Conservation (phyloP, 2,329 filamentous ascomycete genomes). For the Colletotrichum spinosum region DNA sequence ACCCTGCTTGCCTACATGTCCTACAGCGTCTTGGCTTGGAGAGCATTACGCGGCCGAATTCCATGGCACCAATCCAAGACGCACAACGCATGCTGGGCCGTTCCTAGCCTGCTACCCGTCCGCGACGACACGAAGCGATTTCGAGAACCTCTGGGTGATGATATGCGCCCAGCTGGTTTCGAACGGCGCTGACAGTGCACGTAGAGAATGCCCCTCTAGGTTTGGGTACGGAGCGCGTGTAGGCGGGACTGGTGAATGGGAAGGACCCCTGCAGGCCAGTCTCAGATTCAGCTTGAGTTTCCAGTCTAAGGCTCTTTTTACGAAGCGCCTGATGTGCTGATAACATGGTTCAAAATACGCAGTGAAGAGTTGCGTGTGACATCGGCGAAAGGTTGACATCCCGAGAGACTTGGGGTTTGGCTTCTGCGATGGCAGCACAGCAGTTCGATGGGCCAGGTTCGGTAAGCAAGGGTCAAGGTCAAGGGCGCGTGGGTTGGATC, state of each 20-base stretch:
- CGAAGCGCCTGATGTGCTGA: slow-evolving; percentile 26
- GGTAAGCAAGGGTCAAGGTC: too few species aligned
- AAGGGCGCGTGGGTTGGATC: background rate
- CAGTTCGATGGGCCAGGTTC: too few species aligned
- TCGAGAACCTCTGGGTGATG: too few species aligned
- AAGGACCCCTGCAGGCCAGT: slow-evolving; percentile 28
- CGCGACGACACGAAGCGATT: background rate
- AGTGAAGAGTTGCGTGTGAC: background rate
- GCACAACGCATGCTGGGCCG: background rate
- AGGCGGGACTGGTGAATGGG: slow-evolving; percentile 7
- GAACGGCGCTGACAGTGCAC: too few species aligned
- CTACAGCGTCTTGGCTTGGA: slow-evolving; percentile 16
- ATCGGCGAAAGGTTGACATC: slow-evolving; percentile 20
- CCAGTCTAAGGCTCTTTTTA: slow-evolving; percentile 17
- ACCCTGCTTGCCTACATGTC: background rate
- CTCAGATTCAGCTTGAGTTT: slow-evolving; percentile 36
- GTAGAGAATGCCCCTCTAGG: too few species aligned
- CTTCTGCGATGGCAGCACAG: background rate
- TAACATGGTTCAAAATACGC: background rate
- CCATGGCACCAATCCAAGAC: background rate
- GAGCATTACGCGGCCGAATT: slow-evolving; percentile 15
- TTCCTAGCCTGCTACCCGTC: background rate
- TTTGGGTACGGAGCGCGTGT: background rate
- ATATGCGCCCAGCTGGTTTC: too few species aligned
- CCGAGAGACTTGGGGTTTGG: slow-evolving; percentile 16